These are phyloP conservation scores for Prosopis cineraria DNA, from an alignment of 306 rosid genomes.

Conservation along the genomic window DNA sequence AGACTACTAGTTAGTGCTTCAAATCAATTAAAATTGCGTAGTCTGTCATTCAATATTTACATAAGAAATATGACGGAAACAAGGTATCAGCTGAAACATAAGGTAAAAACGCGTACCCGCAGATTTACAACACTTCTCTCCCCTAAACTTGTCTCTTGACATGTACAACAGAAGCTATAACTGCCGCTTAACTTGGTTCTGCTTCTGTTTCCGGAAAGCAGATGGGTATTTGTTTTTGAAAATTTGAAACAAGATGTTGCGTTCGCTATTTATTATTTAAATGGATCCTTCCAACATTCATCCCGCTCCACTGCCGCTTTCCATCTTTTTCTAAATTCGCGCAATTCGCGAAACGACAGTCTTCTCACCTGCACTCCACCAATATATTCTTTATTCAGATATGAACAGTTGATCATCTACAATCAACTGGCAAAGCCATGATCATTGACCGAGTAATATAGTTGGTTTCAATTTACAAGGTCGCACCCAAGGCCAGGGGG, in stretches of 20 bases:
- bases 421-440: no score
- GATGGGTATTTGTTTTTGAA: neutral
- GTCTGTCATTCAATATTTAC: no score
- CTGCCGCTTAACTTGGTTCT: neutral
- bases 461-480: no score
- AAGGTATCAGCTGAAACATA: no score
- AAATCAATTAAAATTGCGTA: no score
- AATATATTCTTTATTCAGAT: constrained; percentile 8
- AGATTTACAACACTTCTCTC: no score
- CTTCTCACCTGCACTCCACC: constrained; percentile 47
- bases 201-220: constrained; percentile 1
- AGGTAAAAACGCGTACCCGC: no score
- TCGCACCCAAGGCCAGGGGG: no score
- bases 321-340: constrained; percentile 49
- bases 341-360: constrained; percentile 46
- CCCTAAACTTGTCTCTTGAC: no score
- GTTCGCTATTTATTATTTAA: constrained; percentile 4
- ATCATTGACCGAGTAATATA: no score
- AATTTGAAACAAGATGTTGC: constrained; percentile 18
- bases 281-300: constrained; percentile 56
- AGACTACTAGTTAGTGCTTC: no score
- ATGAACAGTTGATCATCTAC: neutral
- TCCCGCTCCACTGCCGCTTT: constrained; percentile 44
- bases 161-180: neutral
- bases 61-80: no score